Evolutionary conservation across 164 flowering plant genomes (phyloP).

Genomic region (grape (Vitis vinifera)): ASM3070453v1 NC_081812.1:19113001-19113500

Average conservation of each 20-base stretch:
- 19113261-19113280: not conserved
- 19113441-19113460: no score
- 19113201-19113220: not conserved
- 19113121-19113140: constrained; percentile 24
- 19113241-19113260: not conserved
- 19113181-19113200: constrained; percentile 9
- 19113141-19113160: constrained; percentile 11
- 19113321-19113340: not conserved
- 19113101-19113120: constrained; percentile 20
- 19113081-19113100: constrained; percentile 19
- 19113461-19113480: no score
- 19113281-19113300: not conserved
- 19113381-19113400: not conserved
- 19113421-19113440: no score
- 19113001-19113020: no score
- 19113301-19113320: not conserved
- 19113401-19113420: not conserved
- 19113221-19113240: constrained; percentile 3
- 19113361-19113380: not conserved
- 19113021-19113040: no score
- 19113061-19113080: not conserved
- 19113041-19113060: constrained; percentile 5
- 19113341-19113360: not conserved
- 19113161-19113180: constrained; percentile 20
- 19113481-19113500: no score